phyloP scores from a whole-genome alignment of 345 rosid genomes.

The Syzygium oleosum region DNA sequence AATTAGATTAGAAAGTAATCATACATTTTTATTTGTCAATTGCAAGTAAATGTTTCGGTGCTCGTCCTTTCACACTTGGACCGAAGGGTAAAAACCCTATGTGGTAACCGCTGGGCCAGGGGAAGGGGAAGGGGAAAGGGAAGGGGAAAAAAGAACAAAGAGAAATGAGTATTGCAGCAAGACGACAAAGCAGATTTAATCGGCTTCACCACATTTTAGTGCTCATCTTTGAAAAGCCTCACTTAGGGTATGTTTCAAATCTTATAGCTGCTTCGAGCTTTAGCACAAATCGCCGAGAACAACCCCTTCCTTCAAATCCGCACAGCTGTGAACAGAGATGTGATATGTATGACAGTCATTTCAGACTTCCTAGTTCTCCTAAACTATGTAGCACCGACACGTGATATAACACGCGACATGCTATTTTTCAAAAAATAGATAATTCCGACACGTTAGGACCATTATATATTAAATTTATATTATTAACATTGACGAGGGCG shows the following conservation, averaged over 20 bases:
- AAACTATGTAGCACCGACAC: too few relatives aligned
- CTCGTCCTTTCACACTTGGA: neutral
- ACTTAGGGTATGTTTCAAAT: neutral
- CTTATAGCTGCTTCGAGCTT: neutral
- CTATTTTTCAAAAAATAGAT: too few relatives aligned
- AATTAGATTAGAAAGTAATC: neutral
- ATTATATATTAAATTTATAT: too few relatives aligned
- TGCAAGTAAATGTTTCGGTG: neutral
- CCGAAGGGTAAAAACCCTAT: neutral
- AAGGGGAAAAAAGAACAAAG: neutral
- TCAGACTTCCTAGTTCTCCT: neutral
- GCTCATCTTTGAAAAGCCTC: neutral
- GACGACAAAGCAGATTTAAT: neutral
- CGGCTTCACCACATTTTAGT: neutral
- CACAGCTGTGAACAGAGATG: neutral
- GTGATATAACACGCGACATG: too few relatives aligned
- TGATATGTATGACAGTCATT: neutral
- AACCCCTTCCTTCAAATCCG: neutral
- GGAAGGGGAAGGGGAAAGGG: neutral
- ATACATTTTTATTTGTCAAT: neutral
- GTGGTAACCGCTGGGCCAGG: neutral
- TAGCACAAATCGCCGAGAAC: neutral
- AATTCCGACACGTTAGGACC: too few relatives aligned
- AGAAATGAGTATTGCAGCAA: neutral
- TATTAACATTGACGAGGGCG: conserved; percentile 2